These are phyloP conservation scores for Leptodontidium sp. DNA, from an alignment of 2,329 filamentous ascomycete species.

Conservation along the genomic window DNA sequence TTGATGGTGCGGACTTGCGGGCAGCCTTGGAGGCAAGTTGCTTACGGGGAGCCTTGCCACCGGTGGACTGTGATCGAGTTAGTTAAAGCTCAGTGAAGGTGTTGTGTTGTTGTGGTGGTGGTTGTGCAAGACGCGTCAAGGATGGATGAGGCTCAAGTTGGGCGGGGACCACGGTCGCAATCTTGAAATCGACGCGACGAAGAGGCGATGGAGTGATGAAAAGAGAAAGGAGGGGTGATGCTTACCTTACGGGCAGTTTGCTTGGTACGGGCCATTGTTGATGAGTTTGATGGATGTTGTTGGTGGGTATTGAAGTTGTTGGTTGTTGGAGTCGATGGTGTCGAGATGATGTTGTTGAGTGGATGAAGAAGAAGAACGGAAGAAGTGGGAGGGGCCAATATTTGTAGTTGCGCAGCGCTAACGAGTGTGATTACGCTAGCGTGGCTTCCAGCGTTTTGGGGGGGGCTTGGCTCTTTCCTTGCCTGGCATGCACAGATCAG, in stretches of 20 bases:
- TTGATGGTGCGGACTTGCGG: slow-evolving; percentile 96
- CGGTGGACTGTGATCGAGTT: slow-evolving; percentile 65
- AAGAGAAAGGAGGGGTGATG: slow-evolving; percentile 29
- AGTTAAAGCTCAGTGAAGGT: slow-evolving; percentile 34
- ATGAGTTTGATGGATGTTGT: slow-evolving; percentile 36
- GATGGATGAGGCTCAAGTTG: slow-evolving; percentile 31
- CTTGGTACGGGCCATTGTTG: slow-evolving; percentile 52
- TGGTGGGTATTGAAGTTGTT: slow-evolving; percentile 29
- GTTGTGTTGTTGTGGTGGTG: slow-evolving; percentile 23
- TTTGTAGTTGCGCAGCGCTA: slow-evolving; percentile 44
- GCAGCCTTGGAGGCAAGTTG: slow-evolving; percentile 98
- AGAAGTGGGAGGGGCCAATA: slow-evolving; percentile 45
- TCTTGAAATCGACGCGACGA: slow-evolving; percentile 37
- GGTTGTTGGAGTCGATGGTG: slow-evolving; percentile 35
- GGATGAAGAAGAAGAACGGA: slow-evolving; percentile 43
- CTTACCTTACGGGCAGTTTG: slow-evolving; percentile 65
- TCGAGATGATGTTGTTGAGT: slow-evolving; percentile 43
- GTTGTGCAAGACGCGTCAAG: slow-evolving; percentile 30
- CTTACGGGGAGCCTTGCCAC: slow-evolving; percentile 86
- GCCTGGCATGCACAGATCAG: background rate
- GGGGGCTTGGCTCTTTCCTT: slow-evolving; percentile 5
- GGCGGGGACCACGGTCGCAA: slow-evolving; percentile 39
- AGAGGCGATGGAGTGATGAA: slow-evolving; percentile 19
- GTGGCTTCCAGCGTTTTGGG: slow-evolving; percentile 20
- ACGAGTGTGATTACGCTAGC: slow-evolving; percentile 39